Evolutionary conservation across 2,329 filamentous ascomycete genomes (phyloP).

Genomic region (Fusarium camptoceras): DNA sequence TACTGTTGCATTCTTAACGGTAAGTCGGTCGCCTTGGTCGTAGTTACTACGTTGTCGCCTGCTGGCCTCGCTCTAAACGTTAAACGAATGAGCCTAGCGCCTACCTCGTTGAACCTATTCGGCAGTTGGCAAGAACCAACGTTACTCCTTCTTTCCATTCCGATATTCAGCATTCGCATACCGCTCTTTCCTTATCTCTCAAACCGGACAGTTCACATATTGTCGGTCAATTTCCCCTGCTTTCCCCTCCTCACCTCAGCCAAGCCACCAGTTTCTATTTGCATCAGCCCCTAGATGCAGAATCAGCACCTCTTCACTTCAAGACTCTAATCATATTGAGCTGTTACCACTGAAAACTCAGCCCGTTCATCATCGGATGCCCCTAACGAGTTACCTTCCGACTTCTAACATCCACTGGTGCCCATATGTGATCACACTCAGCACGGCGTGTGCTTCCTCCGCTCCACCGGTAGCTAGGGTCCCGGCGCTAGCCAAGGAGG

Average conservation of each 20-base stretch:
- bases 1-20: slow-evolving; percentile 23
- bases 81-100: neutral
- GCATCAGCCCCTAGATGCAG: slow-evolving; percentile 16
- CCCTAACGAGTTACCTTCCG: slow-evolving; percentile 30
- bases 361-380: slow-evolving; percentile 38
- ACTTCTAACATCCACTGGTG: slow-evolving; percentile 32
- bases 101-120: neutral
- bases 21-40: neutral
- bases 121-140: neutral
- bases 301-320: slow-evolving; percentile 9
- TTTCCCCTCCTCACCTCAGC: slow-evolving; percentile 11
- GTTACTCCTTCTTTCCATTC: neutral
- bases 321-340: slow-evolving; percentile 16
- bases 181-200: slow-evolving; percentile 16
- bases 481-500: slow-evolving; percentile 32
- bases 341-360: slow-evolving; percentile 38
- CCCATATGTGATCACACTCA: slow-evolving; percentile 38
- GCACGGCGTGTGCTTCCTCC: slow-evolving; percentile 29
- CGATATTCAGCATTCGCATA: neutral
- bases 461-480: slow-evolving; percentile 40
- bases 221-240: slow-evolving; percentile 10
- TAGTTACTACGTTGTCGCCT: slow-evolving; percentile 15
- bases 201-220: slow-evolving; percentile 10
- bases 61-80: neutral
- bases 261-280: slow-evolving; percentile 15